phyloP scores from a whole-genome alignment of 2,329 filamentous ascomycete species.

The Aspergillus uvarum region DNA sequence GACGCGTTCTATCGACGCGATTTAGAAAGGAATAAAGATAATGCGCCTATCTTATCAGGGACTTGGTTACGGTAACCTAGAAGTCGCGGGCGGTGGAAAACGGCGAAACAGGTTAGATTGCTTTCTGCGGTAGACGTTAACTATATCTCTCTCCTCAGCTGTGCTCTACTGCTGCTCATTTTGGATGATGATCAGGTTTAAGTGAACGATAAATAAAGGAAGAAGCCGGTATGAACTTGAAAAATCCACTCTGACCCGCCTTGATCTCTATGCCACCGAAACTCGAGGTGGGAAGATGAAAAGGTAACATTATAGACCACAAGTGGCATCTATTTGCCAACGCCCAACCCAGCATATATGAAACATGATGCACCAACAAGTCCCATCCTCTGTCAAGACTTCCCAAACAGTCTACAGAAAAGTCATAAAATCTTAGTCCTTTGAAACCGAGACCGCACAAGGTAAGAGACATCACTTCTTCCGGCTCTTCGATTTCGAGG shows the following conservation, averaged over 20 bases:
- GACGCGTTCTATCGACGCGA: constrained; percentile 13
- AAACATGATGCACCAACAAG: constrained; percentile 12
- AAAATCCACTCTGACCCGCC: background rate
- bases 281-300: constrained; percentile 2
- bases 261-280: constrained; percentile 3
- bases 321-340: constrained; percentile 23
- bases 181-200: too few species aligned
- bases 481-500: constrained; percentile 50
- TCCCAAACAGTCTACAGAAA: constrained; percentile 16
- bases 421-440: constrained; percentile 12
- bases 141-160: too few species aligned
- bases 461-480: constrained; percentile 45
- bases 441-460: constrained; percentile 1
- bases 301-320: constrained; percentile 6
- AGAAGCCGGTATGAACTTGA: background rate
- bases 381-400: constrained; percentile 13
- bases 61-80: background rate
- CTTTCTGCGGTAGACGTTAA: too few species aligned
- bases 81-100: background rate
- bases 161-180: too few species aligned
- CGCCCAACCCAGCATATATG: constrained; percentile 21
- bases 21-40: constrained; percentile 13
- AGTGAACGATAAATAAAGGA: too few species aligned
- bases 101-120: too few species aligned
- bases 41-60: constrained; percentile 21